phyloP scores from a whole-genome alignment of 2,329 filamentous ascomycete genomes.

The Colletotrichum destructivum region DNA sequence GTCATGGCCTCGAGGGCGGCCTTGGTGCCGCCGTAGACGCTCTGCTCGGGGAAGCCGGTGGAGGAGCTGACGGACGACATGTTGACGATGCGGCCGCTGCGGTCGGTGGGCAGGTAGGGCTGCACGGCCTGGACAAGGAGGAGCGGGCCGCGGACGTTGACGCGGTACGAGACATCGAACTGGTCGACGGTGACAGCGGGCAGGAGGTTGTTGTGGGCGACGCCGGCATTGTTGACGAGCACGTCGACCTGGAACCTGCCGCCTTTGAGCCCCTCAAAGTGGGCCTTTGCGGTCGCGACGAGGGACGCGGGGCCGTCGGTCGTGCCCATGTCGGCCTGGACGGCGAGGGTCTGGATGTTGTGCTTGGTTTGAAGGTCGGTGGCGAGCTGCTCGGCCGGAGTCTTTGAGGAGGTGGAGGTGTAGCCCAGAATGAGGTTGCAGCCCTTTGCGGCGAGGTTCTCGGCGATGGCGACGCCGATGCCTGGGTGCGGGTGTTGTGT shows the following conservation, averaged over 20 bases:
- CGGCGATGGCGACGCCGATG: constrained; percentile 76
- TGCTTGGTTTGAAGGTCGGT: constrained; percentile 69
- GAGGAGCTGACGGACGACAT: constrained; percentile 69
- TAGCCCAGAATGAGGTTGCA: constrained; percentile 80
- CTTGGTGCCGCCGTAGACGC: constrained; percentile 72
- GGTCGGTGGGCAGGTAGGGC: constrained; percentile 79
- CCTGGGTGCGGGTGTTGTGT: constrained; percentile 64
- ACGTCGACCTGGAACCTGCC: constrained; percentile 81
- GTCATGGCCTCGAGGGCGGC: constrained; percentile 73
- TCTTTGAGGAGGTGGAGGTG: constrained; percentile 63
- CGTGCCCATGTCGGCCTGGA: constrained; percentile 81
- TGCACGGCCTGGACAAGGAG: constrained; percentile 82
- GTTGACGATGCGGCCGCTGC: constrained; percentile 71
- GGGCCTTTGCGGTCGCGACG: constrained; percentile 68
- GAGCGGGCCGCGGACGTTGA: constrained; percentile 88
- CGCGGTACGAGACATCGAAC: constrained; percentile 80
- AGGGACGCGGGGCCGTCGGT: constrained; percentile 73
- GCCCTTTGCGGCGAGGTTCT: constrained; percentile 81
- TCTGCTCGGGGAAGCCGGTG: constrained; percentile 68
- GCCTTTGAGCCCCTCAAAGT: constrained; percentile 53
- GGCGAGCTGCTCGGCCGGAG: constrained; percentile 73
- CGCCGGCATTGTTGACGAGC: constrained; percentile 88
- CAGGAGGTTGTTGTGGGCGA: constrained; percentile 75
- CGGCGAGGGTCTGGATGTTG: constrained; percentile 70
- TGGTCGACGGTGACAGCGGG: constrained; percentile 75